Base-by-base conservation (phyloP, 345 rosid genomes). In the Arabidopsis thaliana region DNA sequence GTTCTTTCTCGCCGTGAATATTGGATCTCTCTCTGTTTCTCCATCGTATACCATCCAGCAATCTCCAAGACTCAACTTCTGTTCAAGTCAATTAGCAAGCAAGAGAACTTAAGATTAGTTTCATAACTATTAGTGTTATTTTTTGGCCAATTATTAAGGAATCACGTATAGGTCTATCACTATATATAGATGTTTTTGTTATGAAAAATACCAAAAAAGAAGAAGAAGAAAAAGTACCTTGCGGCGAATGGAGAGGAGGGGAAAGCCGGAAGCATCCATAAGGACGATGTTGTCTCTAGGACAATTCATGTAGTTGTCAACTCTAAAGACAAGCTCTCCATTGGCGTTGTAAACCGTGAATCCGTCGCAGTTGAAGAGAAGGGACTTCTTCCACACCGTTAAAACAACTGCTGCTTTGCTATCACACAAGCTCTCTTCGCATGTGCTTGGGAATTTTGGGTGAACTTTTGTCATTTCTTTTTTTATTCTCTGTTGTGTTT, bases 361-460 rank as follows among this genome's bases (percentile, higher is more conserved):
- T n/a, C 99, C 99, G 11, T 88, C 87, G 79, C 99, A 95, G 79
- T 87, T 95, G 79, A 95, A 93, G 24, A 95, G 87, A 72, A 95
- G 82, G 1, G 99, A 95, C 75, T 95, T 95, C 83, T 81, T 90
- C 99, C 99, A 95, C 48, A 92, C 97, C n/a, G 97, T 95, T 36
- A 78, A 67, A 0, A 90, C 73, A 12, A 83, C 69, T 14, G 76
- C 66, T 38, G 77, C 84, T 38, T 68, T 72, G 30, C 34, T 57
- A 23, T 46, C 73, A 4, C 57, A 64, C 10, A 72, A 30, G 37
- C 76, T 10, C 23, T 46, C 75, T 22, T 58, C 61, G 42, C 57
- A 34, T n/a, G 82, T 37, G 79, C 14, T 37, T 72, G 59, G 23
- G 69, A 68, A 25, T 49, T 81, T 81, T 48, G 99, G 99, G 77